Evolutionary conservation across 495 filamentous ascomycete species (phyloP).

Genomic region (Monascus purpureus): DNA sequence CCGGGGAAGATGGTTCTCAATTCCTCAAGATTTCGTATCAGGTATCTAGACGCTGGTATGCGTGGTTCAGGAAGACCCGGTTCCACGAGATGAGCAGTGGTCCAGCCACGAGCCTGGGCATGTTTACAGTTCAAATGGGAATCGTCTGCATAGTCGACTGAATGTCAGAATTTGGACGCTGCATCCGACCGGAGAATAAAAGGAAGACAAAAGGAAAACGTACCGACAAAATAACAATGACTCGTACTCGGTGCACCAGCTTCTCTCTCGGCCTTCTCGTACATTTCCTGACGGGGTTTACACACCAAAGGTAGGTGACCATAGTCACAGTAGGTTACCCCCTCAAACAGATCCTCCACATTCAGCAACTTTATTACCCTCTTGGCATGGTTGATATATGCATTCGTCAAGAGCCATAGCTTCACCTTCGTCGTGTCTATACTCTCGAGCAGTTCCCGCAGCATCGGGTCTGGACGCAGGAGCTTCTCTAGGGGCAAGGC

Average conservation of each 20-base stretch:
- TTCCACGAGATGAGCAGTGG: slow-evolving; percentile 67
- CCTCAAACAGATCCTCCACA: slow-evolving; percentile 81
- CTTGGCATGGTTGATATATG: slow-evolving; percentile 76
- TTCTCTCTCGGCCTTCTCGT: slow-evolving; percentile 56
- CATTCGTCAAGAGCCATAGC: slow-evolving; percentile 92
- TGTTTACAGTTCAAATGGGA: slow-evolving; percentile 60
- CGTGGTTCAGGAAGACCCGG: slow-evolving; percentile 43
- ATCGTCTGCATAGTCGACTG: slow-evolving; percentile 49
- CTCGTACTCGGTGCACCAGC: slow-evolving; percentile 42
- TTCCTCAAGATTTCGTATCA: slow-evolving; percentile 59
- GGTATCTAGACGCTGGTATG: slow-evolving; percentile 47
- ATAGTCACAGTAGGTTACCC: slow-evolving; percentile 90
- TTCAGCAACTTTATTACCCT: slow-evolving; percentile 69
- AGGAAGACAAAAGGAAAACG: slow-evolving; percentile 21
- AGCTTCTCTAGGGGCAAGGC: slow-evolving; percentile 78
- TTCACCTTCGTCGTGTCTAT: slow-evolving; percentile 69
- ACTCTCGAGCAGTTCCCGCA: slow-evolving; percentile 64
- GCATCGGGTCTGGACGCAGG: slow-evolving; percentile 58
- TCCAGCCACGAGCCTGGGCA: slow-evolving; percentile 68
- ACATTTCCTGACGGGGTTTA: slow-evolving; percentile 79
- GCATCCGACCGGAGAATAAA: not conserved
- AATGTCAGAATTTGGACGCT: slow-evolving; percentile 3
- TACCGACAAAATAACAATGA: slow-evolving; percentile 79
- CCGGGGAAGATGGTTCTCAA: slow-evolving; percentile 59
- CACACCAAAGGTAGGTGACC: slow-evolving; percentile 50